phyloP scores from a whole-genome alignment of 1,139 yeast genomes.

The Starmera stellimalicola region DNA sequence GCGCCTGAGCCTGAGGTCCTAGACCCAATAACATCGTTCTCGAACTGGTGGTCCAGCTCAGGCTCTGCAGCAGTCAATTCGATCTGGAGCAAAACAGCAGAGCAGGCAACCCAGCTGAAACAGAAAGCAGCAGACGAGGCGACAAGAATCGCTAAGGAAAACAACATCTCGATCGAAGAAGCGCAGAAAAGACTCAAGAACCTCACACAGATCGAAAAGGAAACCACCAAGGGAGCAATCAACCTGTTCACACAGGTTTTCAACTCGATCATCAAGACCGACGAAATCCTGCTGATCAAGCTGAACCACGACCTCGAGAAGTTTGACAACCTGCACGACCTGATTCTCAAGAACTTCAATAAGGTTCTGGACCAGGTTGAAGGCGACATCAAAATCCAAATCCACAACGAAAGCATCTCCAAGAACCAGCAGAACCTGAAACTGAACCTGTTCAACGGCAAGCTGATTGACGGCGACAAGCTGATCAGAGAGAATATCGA shows the following conservation, averaged over 20 bases:
- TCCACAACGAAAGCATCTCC: conserved; percentile 27
- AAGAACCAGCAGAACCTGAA: conserved; percentile 28
- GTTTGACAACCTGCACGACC: conserved; percentile 52
- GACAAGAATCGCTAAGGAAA: conserved; percentile 28
- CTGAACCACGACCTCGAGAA: conserved; percentile 81
- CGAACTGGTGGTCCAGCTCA: conserved; percentile 75
- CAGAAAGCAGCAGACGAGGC: conserved; percentile 31
- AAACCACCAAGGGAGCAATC: conserved; percentile 15
- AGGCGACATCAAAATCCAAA: conserved; percentile 64
- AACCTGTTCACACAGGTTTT: conserved; percentile 36
- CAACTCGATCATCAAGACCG: conserved; percentile 45
- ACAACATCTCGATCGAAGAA: conserved; percentile 14
- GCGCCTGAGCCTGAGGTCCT: conserved; percentile 9
- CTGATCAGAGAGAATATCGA: conserved; percentile 82
- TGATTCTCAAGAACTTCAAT: conserved; percentile 62
- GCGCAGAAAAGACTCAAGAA: conserved; percentile 21
- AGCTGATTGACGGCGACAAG: conserved; percentile 79
- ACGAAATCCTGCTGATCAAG: conserved; percentile 71
- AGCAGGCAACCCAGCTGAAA: conserved; percentile 22
- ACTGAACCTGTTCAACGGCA: conserved; percentile 69
- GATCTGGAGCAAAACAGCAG: conserved; percentile 45
- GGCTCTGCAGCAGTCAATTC: conserved; percentile 71
- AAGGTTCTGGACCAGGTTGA: conserved; percentile 89
- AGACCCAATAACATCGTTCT: conserved; percentile 62
- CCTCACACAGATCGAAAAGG: conserved; percentile 20